Evolutionary conservation across 169 alveolate genomes (phyloP), one percentile per base, ranked within the genome.

Genomic region (Eimeria sp.): DNA sequence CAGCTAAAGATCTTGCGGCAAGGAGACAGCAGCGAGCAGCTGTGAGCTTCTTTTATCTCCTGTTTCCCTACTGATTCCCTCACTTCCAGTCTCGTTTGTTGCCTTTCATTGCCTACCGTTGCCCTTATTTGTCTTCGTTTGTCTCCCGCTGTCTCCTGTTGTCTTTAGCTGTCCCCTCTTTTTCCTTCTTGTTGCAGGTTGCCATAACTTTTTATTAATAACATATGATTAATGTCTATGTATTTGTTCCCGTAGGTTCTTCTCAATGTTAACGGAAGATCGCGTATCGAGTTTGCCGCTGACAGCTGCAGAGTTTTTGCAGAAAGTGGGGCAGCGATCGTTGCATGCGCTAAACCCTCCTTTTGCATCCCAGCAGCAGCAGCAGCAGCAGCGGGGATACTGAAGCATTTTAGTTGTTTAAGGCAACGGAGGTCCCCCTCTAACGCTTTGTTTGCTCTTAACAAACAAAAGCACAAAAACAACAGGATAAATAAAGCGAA

Each of bases 21-120:
- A 89, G 98, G 98, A 16, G 98, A 98, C 86, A 98, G 97, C 63
- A 51, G 92, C 58, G 99, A 98, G 95, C 95, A 95, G 84, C 96
- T 95, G 98, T 97, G 95, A 9, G 96, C n/a, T 65, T 20, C 57
- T 40, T 10, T 18, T 40, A 25, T 30, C 49, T 34, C 22, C 18
- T 34, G 57, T 34, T 13, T 30, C 40, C 40, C 40, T 1, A 1
- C 40, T 1, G 40, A 20, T 30, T 16, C 5, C 16, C 45, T 10
- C 43, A 72, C 43, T 11, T 47, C 6, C n/a, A 3, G 7, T 40
- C 43, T 40, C 43, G 22, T 25, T 9, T 25, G n/a, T n/a, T n/a
- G 40, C 0, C 45, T 30, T 7, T 16, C 54, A 11, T 72, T 18
- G 83, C 27, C 18, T n/a, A 5, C 25, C 13, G 6, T 13, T 30